Evolutionary conservation across 1,139 yeast species (phyloP).

Genomic region (Debaryomyces subglobosus): DNA sequence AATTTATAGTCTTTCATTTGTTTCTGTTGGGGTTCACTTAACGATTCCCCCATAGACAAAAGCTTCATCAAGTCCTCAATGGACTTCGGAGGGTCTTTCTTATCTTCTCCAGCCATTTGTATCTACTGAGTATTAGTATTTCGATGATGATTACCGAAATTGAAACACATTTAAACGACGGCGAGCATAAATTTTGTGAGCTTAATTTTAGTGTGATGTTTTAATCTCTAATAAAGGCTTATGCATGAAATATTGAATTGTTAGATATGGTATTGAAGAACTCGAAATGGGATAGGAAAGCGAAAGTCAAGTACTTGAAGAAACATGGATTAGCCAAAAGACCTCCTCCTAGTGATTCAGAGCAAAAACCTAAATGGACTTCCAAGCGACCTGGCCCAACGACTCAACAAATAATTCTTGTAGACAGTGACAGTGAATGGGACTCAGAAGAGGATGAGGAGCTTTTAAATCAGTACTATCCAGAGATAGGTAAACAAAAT

Average conservation of each 20-base stretch:
- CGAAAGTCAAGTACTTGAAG: slow-evolving; percentile 41
- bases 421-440: slow-evolving; percentile 45
- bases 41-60: slow-evolving; percentile 56
- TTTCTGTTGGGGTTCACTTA: slow-evolving; percentile 55
- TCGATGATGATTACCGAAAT: background rate
- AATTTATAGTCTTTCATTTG: slow-evolving; percentile 91
- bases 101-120: slow-evolving; percentile 13
- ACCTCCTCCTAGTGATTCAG: slow-evolving; percentile 13
- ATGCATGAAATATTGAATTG: background rate
- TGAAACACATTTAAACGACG: background rate
- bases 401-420: slow-evolving; percentile 20
- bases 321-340: slow-evolving; percentile 41
- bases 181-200: slow-evolving; percentile 1
- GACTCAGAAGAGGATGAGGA: slow-evolving; percentile 50
- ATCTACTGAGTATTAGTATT: background rate
- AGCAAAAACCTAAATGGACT: slow-evolving; percentile 40
- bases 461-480: slow-evolving; percentile 45
- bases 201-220: background rate
- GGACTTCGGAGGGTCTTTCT: slow-evolving; percentile 28
- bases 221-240: background rate
- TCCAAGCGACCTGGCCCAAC: slow-evolving; percentile 26
- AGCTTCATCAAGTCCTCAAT: slow-evolving; percentile 55
- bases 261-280: slow-evolving; percentile 44
- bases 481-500: slow-evolving; percentile 38
- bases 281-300: slow-evolving; percentile 50